Conservation (phyloP, 1,284 basidiomycete genomes). For the Trametes pubescens region DNA sequence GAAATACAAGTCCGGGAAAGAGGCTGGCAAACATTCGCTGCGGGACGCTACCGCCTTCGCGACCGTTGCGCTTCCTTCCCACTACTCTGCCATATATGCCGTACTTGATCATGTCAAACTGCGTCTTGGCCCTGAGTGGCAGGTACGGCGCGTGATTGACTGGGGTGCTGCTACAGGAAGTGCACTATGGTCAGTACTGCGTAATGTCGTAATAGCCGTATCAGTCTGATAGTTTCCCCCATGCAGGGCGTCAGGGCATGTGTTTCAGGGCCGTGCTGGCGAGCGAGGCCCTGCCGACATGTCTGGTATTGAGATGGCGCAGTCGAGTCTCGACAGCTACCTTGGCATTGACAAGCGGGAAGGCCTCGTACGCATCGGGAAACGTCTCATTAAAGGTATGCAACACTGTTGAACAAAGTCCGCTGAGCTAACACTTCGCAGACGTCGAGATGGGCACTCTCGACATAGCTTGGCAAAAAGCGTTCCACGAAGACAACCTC, state of each 20-base stretch:
- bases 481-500: conserved; percentile 57
- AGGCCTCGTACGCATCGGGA: conserved; percentile 71
- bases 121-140: conserved; percentile 67
- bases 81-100: conserved; percentile 76
- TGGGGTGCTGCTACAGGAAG: conserved; percentile 82
- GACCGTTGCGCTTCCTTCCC: conserved; percentile 76
- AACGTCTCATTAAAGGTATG: conserved; percentile 65
- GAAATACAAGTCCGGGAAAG: conserved; percentile 65
- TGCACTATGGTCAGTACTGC: conserved; percentile 68
- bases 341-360: conserved; percentile 76
- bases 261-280: conserved; percentile 57
- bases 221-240: conserved; percentile 12
- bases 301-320: conserved; percentile 50
- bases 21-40: conserved; percentile 62
- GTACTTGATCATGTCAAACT: conserved; percentile 71
- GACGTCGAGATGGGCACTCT: conserved; percentile 56
- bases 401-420: conserved; percentile 16
- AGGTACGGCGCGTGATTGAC: conserved; percentile 67
- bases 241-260: conserved; percentile 65
- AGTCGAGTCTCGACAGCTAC: conserved; percentile 66
- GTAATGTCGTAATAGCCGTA: conserved; percentile 1
- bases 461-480: conserved; percentile 62
- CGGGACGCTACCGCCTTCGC: conserved; percentile 81
- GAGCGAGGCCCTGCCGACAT: conserved; percentile 34
- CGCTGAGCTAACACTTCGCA: conserved; percentile 37